phyloP scores from a whole-genome alignment of 2,329 filamentous ascomycete genomes.

The Fusarium dimerum region DNA sequence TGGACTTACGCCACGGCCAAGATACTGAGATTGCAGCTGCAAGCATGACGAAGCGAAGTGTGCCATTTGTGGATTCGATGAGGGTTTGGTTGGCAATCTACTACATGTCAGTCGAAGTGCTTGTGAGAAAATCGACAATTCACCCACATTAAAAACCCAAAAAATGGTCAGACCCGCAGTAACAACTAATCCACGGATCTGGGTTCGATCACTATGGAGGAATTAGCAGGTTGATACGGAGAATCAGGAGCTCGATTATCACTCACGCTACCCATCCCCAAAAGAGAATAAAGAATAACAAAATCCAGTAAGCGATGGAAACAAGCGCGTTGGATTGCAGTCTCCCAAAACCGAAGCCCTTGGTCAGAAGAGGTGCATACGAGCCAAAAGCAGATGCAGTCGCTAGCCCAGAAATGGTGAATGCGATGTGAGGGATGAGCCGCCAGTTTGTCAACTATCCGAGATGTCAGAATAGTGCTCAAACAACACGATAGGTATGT shows the following conservation, averaged over 20 bases:
- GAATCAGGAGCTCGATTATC: background rate
- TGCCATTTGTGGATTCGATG: constrained; percentile 23
- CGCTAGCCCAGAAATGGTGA: constrained; percentile 32
- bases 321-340: constrained; percentile 28
- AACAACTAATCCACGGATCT: constrained; percentile 23
- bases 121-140: background rate
- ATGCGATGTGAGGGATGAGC: constrained; percentile 34
- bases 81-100: constrained; percentile 32
- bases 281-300: constrained; percentile 32
- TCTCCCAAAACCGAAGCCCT: constrained; percentile 33
- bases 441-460: constrained; percentile 38
- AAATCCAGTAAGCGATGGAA: constrained; percentile 35
- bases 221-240: background rate
- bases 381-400: constrained; percentile 24
- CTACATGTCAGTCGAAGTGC: background rate
- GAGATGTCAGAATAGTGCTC: too few species aligned
- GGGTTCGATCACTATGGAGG: constrained; percentile 9
- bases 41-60: constrained; percentile 32
- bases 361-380: constrained; percentile 26
- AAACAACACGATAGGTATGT: background rate
- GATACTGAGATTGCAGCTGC: constrained; percentile 28
- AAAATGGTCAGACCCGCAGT: constrained; percentile 9
- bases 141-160: constrained; percentile 4
- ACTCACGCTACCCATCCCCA: constrained; percentile 28
- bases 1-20: constrained; percentile 34